Percentiles rank a stretch among this genome's conserved stretches.
Conservation (phyloP, 1,139 yeast species). For the Nakaseomyces delphensis region DNA sequence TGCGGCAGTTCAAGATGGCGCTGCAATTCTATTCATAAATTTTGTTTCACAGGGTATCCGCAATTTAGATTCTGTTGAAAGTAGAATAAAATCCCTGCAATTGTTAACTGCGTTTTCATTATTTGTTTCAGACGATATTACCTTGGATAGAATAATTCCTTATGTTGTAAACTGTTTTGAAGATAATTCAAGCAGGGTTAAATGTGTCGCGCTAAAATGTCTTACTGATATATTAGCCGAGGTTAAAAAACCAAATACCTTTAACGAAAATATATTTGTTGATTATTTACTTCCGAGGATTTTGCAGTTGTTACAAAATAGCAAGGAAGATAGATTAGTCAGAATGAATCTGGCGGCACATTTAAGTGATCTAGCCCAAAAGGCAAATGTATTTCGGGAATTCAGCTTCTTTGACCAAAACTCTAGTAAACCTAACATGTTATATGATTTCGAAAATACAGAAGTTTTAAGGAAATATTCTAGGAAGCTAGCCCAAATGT, state of each 20-base stretch:
- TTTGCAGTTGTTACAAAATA: slow-evolving; percentile 36
- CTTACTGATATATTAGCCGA: slow-evolving; percentile 54
- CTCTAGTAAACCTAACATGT: slow-evolving; percentile 17
- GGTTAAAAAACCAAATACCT: slow-evolving; percentile 62
- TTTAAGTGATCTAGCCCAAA: slow-evolving; percentile 58
- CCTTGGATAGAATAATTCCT: slow-evolving; percentile 79
- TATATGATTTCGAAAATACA: slow-evolving; percentile 25
- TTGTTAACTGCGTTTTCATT: slow-evolving; percentile 70
- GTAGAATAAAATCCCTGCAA: slow-evolving; percentile 66
- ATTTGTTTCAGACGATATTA: slow-evolving; percentile 69
- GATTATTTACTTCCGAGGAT: slow-evolving; percentile 78
- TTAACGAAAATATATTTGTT: slow-evolving; percentile 66
- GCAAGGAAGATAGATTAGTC: slow-evolving; percentile 39
- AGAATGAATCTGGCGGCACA: slow-evolving; percentile 64
- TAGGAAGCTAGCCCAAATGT: slow-evolving; percentile 32
- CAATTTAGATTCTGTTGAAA: slow-evolving; percentile 52
- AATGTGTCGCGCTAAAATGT: slow-evolving; percentile 48
- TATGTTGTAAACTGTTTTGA: slow-evolving; percentile 49
- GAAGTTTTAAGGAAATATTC: slow-evolving; percentile 18
- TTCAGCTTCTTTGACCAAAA: slow-evolving; percentile 51
- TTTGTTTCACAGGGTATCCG: slow-evolving; percentile 57
- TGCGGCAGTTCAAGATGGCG: slow-evolving; percentile 30
- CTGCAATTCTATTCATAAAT: slow-evolving; percentile 56
- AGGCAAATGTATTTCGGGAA: slow-evolving; percentile 57
- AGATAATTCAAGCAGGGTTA: slow-evolving; percentile 52